Percentiles rank a stretch among this genome's conserved stretches.
phyloP scores from a whole-genome alignment of 441 rosid species.

The Raphanus hybrid region DNA sequence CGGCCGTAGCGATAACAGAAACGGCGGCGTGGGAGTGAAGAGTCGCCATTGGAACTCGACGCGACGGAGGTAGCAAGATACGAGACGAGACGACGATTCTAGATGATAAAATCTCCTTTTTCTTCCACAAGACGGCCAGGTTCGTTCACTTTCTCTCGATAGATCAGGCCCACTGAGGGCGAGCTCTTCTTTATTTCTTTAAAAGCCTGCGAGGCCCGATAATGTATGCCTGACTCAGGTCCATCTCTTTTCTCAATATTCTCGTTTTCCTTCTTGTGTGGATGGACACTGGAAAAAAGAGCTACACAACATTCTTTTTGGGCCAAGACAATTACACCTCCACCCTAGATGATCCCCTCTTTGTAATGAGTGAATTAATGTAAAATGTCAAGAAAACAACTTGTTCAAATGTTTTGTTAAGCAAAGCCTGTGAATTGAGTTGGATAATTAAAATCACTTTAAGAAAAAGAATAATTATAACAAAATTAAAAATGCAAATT shows the following conservation, averaged over 20 bases:
- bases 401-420: background rate
- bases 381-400: slow-evolving; percentile 7
- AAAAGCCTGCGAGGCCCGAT: too few relatives aligned
- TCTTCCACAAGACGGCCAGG: background rate
- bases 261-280: slow-evolving; percentile 63
- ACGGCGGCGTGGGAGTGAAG: slow-evolving; percentile 58
- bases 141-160: background rate
- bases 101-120: background rate
- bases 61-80: background rate
- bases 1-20: slow-evolving; percentile 43
- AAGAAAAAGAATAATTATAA: too few relatives aligned
- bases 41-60: slow-evolving; percentile 68
- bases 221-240: too few relatives aligned
- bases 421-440: background rate
- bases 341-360: too few relatives aligned
- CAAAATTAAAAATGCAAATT: too few relatives aligned
- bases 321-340: background rate
- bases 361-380: slow-evolving; percentile 11
- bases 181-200: background rate
- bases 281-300: slow-evolving; percentile 31
- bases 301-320: slow-evolving; percentile 30
- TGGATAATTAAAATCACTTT: background rate
- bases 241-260: slow-evolving; percentile 87
- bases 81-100: background rate
- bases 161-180: background rate